Conservation (phyloP, 2,329 filamentous ascomycete species). For the Xylariales sp. region DNA sequence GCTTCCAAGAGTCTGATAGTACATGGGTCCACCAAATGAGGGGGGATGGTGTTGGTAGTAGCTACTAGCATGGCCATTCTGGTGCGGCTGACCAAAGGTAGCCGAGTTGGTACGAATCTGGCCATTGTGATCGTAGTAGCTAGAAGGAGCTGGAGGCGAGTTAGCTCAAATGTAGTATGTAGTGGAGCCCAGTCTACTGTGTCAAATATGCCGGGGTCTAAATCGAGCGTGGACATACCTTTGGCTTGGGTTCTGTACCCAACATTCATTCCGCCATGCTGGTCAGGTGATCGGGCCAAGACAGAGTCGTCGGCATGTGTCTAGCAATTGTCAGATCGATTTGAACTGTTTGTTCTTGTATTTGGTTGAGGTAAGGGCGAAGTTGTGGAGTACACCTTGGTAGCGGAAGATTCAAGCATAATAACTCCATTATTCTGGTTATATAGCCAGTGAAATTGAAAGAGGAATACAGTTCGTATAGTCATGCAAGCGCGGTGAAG, state of each 20-base stretch:
- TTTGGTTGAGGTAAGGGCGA: too few species aligned
- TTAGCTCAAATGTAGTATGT: conserved; percentile 37
- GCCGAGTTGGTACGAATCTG: conserved; percentile 55
- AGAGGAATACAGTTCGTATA: too few species aligned
- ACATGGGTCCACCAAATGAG: conserved; percentile 66
- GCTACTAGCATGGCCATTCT: conserved; percentile 49
- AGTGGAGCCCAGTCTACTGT: too few species aligned
- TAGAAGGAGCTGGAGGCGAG: conserved; percentile 43
- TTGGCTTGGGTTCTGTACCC: conserved; percentile 53
- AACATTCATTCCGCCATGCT: conserved; percentile 41
- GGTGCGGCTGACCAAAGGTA: conserved; percentile 44
- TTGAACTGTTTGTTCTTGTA: conserved; percentile 3
- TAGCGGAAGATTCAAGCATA: background rate
- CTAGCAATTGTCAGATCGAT: conserved; percentile 28
- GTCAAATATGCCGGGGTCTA: conserved; percentile 8
- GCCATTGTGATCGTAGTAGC: conserved; percentile 62
- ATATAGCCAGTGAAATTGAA: too few species aligned
- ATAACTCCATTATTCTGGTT: too few species aligned
- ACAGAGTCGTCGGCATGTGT: conserved; percentile 96
- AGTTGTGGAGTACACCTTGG: background rate
- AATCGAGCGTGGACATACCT: conserved; percentile 37
- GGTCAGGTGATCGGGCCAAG: conserved; percentile 49
- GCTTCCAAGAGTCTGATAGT: conserved; percentile 63
- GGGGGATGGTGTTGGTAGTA: conserved; percentile 52
- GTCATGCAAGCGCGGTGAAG: too few species aligned